These are phyloP conservation scores for Saposhnikovia divaricata DNA, from an alignment of 129 eudicot species.

Conservation along the genomic window DNA sequence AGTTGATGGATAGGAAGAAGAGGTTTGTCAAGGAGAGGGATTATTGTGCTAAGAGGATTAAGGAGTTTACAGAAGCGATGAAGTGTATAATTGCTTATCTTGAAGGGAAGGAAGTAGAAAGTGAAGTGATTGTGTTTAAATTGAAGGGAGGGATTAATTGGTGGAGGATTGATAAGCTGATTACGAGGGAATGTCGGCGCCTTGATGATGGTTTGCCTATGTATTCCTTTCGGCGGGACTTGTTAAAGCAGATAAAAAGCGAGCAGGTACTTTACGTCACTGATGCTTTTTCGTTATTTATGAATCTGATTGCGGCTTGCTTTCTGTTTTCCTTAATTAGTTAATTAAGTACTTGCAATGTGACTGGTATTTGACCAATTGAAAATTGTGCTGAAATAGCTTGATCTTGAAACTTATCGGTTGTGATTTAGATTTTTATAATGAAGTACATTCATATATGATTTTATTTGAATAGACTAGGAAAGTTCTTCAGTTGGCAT, in stretches of 20 bases:
- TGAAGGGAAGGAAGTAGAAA: slow-evolving; percentile 22
- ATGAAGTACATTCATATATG: neutral
- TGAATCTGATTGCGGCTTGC: neutral
- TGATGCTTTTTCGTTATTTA: neutral
- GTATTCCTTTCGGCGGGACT: slow-evolving; percentile 49
- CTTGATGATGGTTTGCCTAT: slow-evolving; percentile 76
- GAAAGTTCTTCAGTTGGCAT: no score
- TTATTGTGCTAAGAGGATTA: slow-evolving; percentile 30
- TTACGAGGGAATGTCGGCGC: slow-evolving; percentile 71
- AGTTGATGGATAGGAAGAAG: slow-evolving; percentile 25
- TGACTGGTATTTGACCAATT: neutral
- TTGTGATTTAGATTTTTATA: neutral
- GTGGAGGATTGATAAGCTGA: slow-evolving; percentile 40
- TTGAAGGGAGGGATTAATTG: slow-evolving; percentile 41
- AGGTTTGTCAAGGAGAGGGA: slow-evolving; percentile 34
- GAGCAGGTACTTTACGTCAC: slow-evolving; percentile 45
- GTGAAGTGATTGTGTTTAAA: slow-evolving; percentile 24
- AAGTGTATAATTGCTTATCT: slow-evolving; percentile 40
- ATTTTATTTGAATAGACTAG: neutral
- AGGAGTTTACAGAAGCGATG: slow-evolving; percentile 51
- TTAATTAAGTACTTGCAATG: neutral
- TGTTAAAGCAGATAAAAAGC: slow-evolving; percentile 34
- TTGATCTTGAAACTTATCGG: neutral
- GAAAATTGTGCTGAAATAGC: neutral
- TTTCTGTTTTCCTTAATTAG: neutral